phyloP scores from a whole-genome alignment of 2,329 filamentous ascomycete genomes.

The Didymosphaeria variabile region DNA sequence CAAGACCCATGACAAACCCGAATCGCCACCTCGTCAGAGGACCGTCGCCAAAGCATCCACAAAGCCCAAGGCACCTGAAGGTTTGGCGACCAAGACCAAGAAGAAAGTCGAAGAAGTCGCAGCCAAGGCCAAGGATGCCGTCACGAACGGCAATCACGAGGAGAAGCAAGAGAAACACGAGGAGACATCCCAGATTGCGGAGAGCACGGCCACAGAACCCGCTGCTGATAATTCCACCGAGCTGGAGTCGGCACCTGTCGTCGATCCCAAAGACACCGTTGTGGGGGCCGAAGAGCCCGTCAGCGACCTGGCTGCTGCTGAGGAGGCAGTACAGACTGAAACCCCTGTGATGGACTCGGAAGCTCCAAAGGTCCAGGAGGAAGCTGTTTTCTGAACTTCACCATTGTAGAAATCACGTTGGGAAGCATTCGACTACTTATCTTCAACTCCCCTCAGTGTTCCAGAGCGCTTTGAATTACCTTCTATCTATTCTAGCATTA shows the following conservation, averaged over 20 bases:
- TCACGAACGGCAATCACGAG: constrained; percentile 40
- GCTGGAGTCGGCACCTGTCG: background rate
- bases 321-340: constrained; percentile 13
- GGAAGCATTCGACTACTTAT: background rate
- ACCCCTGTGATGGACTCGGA: constrained; percentile 6
- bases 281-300: constrained; percentile 1
- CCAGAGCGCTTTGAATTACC: constrained; percentile 18
- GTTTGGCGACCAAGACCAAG: constrained; percentile 44
- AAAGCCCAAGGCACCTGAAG: constrained; percentile 37
- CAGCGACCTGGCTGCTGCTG: background rate
- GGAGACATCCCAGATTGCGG: background rate
- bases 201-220: background rate
- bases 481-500: constrained; percentile 33
- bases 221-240: background rate
- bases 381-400: constrained; percentile 3
- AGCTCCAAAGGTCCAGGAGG: constrained; percentile 11
- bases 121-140: constrained; percentile 45
- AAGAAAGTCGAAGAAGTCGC: constrained; percentile 48
- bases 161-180: constrained; percentile 13
- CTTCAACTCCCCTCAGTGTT: constrained; percentile 6
- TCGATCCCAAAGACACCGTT: background rate
- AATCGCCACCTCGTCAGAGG: constrained; percentile 48
- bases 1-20: constrained; percentile 71
- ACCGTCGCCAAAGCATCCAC: constrained; percentile 25
- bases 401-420: background rate